Evolutionary conservation across 768 basidiomycete species (phyloP).

Genomic region (Pisolithus marmoratus): DNA sequence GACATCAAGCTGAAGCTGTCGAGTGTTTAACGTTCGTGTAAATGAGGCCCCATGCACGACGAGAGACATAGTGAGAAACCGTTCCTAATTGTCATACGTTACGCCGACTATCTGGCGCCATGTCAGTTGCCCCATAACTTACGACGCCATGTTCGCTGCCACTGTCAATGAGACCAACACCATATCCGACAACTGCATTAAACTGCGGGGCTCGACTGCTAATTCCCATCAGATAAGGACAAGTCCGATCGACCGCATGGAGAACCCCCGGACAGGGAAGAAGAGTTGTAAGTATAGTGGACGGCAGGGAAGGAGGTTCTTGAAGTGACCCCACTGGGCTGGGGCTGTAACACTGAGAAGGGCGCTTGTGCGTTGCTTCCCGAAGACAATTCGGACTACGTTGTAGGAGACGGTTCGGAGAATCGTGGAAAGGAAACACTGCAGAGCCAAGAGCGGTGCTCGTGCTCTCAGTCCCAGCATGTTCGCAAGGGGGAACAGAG

Average conservation of each 20-base stretch:
- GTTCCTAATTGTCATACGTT: conserved; percentile 28
- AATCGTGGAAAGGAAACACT: conserved; percentile 70
- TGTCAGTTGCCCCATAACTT: conserved; percentile 46
- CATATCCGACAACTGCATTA: conserved; percentile 66
- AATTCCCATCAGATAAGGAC: conserved; percentile 68
- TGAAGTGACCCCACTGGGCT: conserved; percentile 33
- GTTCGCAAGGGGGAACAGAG: conserved; percentile 71
- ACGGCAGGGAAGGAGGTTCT: conserved; percentile 47
- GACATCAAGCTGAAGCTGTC: too few relatives aligned
- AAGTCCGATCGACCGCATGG: conserved; percentile 64
- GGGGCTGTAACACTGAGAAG: conserved; percentile 45
- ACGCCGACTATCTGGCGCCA: conserved; percentile 60
- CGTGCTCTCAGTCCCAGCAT: conserved; percentile 70
- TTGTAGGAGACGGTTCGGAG: conserved; percentile 42
- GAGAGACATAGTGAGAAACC: too few relatives aligned
- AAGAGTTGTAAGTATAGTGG: conserved; percentile 45
- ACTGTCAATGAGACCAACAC: conserved; percentile 71
- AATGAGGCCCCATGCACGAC: too few relatives aligned
- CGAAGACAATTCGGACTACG: conserved; percentile 21
- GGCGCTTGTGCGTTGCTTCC: conserved; percentile 28
- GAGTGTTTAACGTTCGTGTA: too few relatives aligned
- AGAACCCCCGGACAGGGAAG: conserved; percentile 80
- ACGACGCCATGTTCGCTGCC: conserved; percentile 39
- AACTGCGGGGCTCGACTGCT: conserved; percentile 55
- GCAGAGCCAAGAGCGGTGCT: conserved; percentile 78